Base-by-base conservation (phyloP, 495 filamentous ascomycete species). In the Barbatosphaeria neglecta region DNA sequence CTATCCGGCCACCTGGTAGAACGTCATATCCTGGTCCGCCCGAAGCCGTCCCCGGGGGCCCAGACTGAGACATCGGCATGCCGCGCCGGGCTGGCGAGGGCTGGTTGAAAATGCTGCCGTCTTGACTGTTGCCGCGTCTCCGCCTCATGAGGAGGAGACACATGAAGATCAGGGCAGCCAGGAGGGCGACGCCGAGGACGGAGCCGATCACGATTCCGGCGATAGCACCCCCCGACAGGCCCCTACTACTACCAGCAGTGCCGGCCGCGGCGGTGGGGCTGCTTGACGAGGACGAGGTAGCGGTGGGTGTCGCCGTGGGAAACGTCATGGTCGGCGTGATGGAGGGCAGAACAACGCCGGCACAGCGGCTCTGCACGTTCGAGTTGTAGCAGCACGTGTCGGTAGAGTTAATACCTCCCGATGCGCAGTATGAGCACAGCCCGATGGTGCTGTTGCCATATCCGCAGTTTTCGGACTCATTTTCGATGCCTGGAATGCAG, bases 361-460 rank as follows among this genome's bases (percentile, higher is more conserved):
- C 61, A 56, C 93, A 99, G 45, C 81, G 77, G 23, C 54, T 61
- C 39, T 83, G 70, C 19, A 83, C 78, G 52, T 87, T 73, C n/a
- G 90, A 80, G 53, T 80, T 85, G 45, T 84, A 78, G 58, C 93
- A 99, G 69, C 93, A 99, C 0, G 90, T 92, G 63, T 99, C 93
- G 43, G 87, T 97, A 15, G 87, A 81, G 64, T 95, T 95, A 33
- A 82, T 76, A 22, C 89, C 87, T 54, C 83, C 89, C 11, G 78
- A 69, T 22, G 74, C 74, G 62, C 93, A 99, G 56, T 89, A 95
- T 15, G 80, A 74, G 66, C 93, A 99, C 37, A 99, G 72, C 2
- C 90, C 89, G 50, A 84, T 66, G 1, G 87, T 76, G 62, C 93
- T 97, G 16, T 76, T 67, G 24, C 76, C 76, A 61, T 81, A 99